Base-by-base conservation (phyloP, 345 rosid species). In the Brassica incana region DNA sequence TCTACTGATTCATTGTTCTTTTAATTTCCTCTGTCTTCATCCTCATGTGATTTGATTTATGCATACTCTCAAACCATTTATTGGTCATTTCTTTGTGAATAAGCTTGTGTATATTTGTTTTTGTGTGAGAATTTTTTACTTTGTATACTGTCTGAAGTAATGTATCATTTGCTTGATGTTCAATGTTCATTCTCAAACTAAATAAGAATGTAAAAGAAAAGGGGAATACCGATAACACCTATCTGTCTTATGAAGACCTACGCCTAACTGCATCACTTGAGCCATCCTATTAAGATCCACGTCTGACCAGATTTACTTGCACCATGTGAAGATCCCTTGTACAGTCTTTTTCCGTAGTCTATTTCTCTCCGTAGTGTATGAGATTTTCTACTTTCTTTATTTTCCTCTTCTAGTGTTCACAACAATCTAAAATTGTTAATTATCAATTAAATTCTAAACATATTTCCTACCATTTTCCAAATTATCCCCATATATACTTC, bases 1-100 rank as follows among this genome's bases (percentile, higher is more conserved):
- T 65, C 74, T 80, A 67, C 73, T 86, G 74, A 86, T 75, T 78
- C 40, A 58, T 50, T 56, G 16, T 63, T 58, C 12, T 16, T 12
- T 58, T 58, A 3, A 5, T 70, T 69, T 4, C 5, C 62, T 11
- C 18, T 38, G 56, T 54, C 0, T 54, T 74, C 33, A 52, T 52
- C 20, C 8, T 65, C 43, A n/a, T 50, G 72, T 63, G 56, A 80
- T 16, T 54, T 54, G 61, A 54, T 54, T 16, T 54, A 54, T 77
- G 67, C 72, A 52, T 52, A n/a, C 54, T 52, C 54, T 52, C 58
- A 52, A 52, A 52, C 16, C 58, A 48, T 12, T 48, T 48, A 5
- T 48, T 48, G 54, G 54, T 48, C 58, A 52, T n/a, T 43, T 52
- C 7, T 14, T 52, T 52, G 58, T 48, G 56, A 48, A 48, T 48